Percentiles rank a stretch among this genome's conserved stretches.
phyloP scores from a whole-genome alignment of 1,284 basidiomycete genomes.

The Polyporus tsugae region DNA sequence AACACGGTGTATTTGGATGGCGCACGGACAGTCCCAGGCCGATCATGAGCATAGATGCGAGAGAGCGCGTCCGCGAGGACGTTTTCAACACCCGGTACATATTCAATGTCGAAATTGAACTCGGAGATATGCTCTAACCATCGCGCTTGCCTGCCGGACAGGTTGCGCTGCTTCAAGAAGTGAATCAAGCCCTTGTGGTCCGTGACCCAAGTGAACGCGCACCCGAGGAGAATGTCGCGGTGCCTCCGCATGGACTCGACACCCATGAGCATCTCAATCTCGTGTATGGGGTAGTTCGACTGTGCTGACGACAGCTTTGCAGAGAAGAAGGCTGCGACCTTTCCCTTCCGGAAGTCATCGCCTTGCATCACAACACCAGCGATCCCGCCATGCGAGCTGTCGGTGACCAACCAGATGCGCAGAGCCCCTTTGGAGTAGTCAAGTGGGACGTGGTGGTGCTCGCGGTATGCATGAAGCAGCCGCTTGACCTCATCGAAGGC shows the following conservation, averaged over 20 bases:
- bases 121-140: neutral
- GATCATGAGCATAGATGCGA: neutral
- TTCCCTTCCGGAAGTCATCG: neutral
- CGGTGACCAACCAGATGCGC: neutral
- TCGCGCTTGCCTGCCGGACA: neutral
- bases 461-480: neutral
- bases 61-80: neutral
- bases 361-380: neutral
- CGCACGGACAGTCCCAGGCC: neutral
- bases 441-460: neutral
- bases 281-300: neutral
- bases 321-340: neutral
- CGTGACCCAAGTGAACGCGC: neutral
- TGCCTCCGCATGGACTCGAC: neutral
- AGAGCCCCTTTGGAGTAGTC: neutral
- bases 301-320: neutral
- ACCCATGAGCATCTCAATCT: neutral
- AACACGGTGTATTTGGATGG: neutral
- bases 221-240: neutral
- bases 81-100: neutral
- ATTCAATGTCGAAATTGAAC: neutral
- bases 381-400: neutral
- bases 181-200: neutral
- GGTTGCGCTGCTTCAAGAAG: neutral
- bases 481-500: neutral